Evolutionary conservation across 805 yeast genomes (phyloP), one percentile per base, ranked within the genome.

Genomic region (Ogataea haglerorum): DNA sequence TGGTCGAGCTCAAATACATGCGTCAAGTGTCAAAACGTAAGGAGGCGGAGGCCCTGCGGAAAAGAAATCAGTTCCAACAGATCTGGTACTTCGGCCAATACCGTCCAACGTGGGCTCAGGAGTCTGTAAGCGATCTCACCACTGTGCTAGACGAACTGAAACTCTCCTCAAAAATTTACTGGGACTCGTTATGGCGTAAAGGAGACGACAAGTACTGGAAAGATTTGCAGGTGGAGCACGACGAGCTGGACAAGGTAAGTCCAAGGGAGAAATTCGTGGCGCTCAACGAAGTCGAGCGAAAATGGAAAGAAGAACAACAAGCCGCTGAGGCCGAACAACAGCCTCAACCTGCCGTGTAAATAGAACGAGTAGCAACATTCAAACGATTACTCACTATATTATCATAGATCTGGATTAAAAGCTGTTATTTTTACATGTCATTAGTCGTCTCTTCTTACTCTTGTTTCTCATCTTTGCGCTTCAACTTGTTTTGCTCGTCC

Each of bases 181-280:
- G 98, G 98, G 96, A 88, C 54, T 78, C 80, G 50, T 68, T 76
- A 38, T 89, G 95, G 95, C 76, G 95, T 62, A 79, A 78, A 65
- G 98, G 98, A 34, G 89, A 78, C 38, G 80, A 76, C 34, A 66
- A 70, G 47, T 72, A 82, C 61, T 89, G 97, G 97, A 67, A 75
- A 40, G 50, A 47, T 2, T 73, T 72, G 7, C 60, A 77, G 38
- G 80, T 81, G 12, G 64, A 72, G 46, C 95, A 87, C 64, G 70
- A 70, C n/a, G 63, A 66, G 43, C 63, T 87, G 50, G 82, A 61
- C 26, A 52, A 49, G 74, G 69, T 73, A 57, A 72, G 72, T 46
- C 78, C 87, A 16, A 77, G 85, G 53, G 85, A 83, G 54, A 84
- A 83, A 59, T 72, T 76, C 46, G 80, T 78, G 3, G 63, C 85